These are phyloP conservation scores for Vachellia pachyceras DNA, from an alignment of 306 rosid genomes.

Conservation along the genomic window DNA sequence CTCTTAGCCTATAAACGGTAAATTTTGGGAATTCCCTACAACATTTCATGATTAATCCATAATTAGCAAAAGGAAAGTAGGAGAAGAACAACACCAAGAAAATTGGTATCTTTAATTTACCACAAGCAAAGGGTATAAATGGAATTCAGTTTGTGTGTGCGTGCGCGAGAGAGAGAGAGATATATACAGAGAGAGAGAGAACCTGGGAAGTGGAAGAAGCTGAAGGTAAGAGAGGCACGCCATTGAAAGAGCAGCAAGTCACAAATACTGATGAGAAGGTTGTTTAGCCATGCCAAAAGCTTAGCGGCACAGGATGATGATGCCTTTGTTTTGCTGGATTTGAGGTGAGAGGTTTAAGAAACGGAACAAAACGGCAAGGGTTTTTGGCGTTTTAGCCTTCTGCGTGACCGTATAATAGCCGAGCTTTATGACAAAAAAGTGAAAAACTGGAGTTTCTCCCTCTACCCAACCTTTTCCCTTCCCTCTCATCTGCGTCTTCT, in stretches of 20 bases:
- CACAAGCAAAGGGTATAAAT: background rate
- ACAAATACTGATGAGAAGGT: constrained; percentile 36
- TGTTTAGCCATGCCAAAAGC: constrained; percentile 44
- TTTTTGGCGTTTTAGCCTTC: constrained; percentile 19
- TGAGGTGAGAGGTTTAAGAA: constrained; percentile 39
- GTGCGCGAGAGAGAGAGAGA: constrained; percentile 23
- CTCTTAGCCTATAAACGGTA: background rate
- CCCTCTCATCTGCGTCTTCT: background rate
- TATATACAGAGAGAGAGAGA: constrained; percentile 38
- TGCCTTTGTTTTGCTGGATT: background rate
- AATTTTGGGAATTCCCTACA: constrained; percentile 8
- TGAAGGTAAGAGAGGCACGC: constrained; percentile 63
- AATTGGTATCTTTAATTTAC: background rate
- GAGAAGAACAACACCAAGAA: background rate
- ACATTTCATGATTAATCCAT: background rate
- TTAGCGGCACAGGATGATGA: constrained; percentile 34
- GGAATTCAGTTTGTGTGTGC: background rate
- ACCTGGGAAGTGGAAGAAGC: constrained; percentile 78
- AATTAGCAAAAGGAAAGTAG: background rate
- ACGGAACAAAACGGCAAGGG: constrained; percentile 42
- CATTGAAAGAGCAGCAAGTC: constrained; percentile 51
- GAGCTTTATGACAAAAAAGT: background rate
- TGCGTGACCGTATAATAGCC: background rate
- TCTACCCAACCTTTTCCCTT: too few relatives aligned
- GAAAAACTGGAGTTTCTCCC: background rate